These are phyloP conservation scores for Metschnikowia gruessii DNA, from an alignment of 805 yeast genomes.

Conservation along the genomic window DNA sequence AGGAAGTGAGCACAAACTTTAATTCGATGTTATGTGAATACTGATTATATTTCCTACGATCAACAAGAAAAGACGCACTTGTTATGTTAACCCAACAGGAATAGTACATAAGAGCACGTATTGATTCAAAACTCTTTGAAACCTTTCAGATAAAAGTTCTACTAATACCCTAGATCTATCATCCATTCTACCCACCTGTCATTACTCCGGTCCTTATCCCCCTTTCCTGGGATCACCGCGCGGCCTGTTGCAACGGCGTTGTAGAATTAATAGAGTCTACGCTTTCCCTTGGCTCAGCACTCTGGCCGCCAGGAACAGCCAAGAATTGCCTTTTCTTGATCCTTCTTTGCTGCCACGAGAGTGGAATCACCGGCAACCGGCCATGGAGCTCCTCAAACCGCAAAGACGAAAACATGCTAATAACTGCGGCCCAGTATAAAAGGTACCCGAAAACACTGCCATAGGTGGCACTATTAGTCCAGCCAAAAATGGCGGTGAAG, in stretches of 20 bases:
- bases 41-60: too few species aligned
- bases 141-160: too few species aligned
- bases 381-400: constrained; percentile 56
- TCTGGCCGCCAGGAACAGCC: background rate
- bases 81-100: too few species aligned
- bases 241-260: constrained; percentile 20
- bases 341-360: constrained; percentile 17
- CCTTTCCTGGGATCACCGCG: too few species aligned
- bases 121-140: too few species aligned
- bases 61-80: too few species aligned
- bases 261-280: constrained; percentile 28
- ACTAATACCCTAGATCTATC: too few species aligned
- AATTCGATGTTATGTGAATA: too few species aligned
- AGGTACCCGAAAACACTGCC: constrained; percentile 78
- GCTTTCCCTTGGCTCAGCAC: constrained; percentile 19
- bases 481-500: constrained; percentile 82
- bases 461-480: constrained; percentile 93
- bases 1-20: too few species aligned
- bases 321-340: constrained; percentile 12
- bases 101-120: too few species aligned
- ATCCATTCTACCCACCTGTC: too few species aligned
- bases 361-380: constrained; percentile 43
- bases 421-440: constrained; percentile 61
- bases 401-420: constrained; percentile 42
- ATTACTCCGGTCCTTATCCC: too few species aligned